A percentile compares a stretch with the other conserved stretches of the same genome.
Evolutionary conservation across 306 rosid genomes (phyloP).

Genomic region (Quercus robur): DNA sequence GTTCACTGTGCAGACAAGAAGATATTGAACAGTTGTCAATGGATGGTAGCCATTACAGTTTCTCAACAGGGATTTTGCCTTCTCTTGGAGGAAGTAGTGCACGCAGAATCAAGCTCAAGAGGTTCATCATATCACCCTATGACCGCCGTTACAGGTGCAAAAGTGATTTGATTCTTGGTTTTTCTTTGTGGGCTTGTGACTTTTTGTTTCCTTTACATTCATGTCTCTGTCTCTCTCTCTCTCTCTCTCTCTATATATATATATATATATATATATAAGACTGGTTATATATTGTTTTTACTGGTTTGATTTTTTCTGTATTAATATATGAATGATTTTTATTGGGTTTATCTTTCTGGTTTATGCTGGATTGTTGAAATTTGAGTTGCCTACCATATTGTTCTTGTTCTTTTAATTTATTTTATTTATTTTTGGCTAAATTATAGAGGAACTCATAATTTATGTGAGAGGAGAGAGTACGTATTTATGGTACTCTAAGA

Average conservation of each 20-base stretch:
- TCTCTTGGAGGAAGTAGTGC: conserved; percentile 75
- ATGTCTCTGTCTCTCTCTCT: too few relatives aligned
- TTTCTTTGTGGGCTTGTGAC: background rate
- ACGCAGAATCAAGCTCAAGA: conserved; percentile 50
- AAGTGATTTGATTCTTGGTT: background rate
- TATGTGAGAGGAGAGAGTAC: accelerated
- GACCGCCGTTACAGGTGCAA: conserved; percentile 81
- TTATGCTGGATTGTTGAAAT: background rate
- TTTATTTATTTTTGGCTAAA: background rate
- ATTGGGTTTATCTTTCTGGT: background rate
- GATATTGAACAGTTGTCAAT: conserved; percentile 62
- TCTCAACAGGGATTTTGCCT: conserved; percentile 71
- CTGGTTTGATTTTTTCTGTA: background rate
- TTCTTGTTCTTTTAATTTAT: background rate
- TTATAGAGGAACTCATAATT: accelerated
- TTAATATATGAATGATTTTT: background rate
- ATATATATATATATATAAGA: too few relatives aligned
- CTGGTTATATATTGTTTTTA: background rate
- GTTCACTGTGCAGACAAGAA: conserved; percentile 50
- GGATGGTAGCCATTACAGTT: conserved; percentile 83
- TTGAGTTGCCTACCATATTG: background rate
- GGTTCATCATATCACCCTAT: conserved; percentile 55
- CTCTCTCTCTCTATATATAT: too few relatives aligned
- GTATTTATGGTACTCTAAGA: too few relatives aligned
- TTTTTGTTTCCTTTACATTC: background rate